Evolutionary conservation across 805 yeast species (phyloP), one percentile per base, ranked within the genome.

Genomic region (Clavispora vitiphila): DNA sequence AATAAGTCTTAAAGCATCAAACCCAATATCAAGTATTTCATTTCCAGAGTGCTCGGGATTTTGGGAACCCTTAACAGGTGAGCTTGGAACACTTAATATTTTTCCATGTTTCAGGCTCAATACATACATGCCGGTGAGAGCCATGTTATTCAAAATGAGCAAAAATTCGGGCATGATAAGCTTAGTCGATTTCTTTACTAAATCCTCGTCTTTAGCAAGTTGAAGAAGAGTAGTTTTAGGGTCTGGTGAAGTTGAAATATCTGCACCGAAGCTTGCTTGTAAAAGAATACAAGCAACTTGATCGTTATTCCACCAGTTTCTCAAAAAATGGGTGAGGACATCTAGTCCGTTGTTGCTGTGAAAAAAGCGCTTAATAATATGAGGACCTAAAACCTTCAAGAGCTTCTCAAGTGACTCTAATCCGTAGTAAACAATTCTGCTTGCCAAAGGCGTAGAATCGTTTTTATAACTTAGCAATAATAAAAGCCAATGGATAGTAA

Each of bases 401-500:
- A 80, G 57, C 41, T 71, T 71, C 5, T 80, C 62, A 15, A 86
- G 56, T 11, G 86, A 57, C n/a, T 64, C 15, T 46, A 77, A 48
- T 0, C 74, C 72, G 44, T 68, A 52, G 22, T 57, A 54, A 3
- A 64, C 65, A 3, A 74, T 72, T 36, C 62, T 55, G 23, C 67
- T 47, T 39, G 69, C 44, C 25, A 40, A 25, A 9, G 14, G 42
- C 25, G 40, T 45, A 27, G 50, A 39, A n/a, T 35, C 35, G 19
- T 40, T 32, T 18, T 41, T 68, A 39, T 49, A 58, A 21, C 76
- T 61, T 10, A 84, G 55, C 11, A 84, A 56, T 9, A 85, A 61
- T 8, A 85, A 53, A 3, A 77, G 64, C 84, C 90, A 81, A 53
- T 82, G 83, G 5, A 81, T 69, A 1, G 86, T 76, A 2, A 86